phyloP scores from a whole-genome alignment of 1,284 basidiomycete genomes.

The Anthracocystis setariae region DNA sequence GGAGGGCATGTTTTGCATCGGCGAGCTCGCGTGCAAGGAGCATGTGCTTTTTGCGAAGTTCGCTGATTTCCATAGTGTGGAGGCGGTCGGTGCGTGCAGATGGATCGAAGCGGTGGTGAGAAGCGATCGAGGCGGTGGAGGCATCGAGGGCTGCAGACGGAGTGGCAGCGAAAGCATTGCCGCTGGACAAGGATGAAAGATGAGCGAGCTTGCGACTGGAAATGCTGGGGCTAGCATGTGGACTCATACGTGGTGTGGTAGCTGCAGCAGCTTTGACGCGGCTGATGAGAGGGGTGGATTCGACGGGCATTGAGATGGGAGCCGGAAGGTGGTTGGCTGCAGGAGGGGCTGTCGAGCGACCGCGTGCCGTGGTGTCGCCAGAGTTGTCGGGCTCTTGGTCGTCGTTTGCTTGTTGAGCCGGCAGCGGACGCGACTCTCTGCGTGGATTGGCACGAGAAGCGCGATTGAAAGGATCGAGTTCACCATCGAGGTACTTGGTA shows the following conservation, averaged over 20 bases:
- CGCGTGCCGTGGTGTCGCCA: slow-evolving; percentile 42
- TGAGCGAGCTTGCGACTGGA: slow-evolving; percentile 43
- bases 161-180: slow-evolving; percentile 5
- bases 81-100: slow-evolving; percentile 37
- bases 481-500: slow-evolving; percentile 44
- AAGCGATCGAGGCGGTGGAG: slow-evolving; percentile 14
- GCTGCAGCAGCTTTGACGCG: slow-evolving; percentile 28
- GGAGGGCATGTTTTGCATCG: slow-evolving; percentile 24
- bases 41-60: slow-evolving; percentile 37
- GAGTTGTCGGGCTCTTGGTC: slow-evolving; percentile 19
- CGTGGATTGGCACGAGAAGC: slow-evolving; percentile 35
- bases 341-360: slow-evolving; percentile 4
- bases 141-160: slow-evolving; percentile 9
- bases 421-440: slow-evolving; percentile 41
- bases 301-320: slow-evolving; percentile 15
- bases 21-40: slow-evolving; percentile 22
- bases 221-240: slow-evolving; percentile 42
- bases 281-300: slow-evolving; percentile 35
- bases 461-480: slow-evolving; percentile 48
- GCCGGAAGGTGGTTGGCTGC: not conserved
- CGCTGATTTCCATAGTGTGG: slow-evolving; percentile 38
- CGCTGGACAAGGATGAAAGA: slow-evolving; percentile 34
- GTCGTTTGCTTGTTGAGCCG: slow-evolving; percentile 14
- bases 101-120: slow-evolving; percentile 34
- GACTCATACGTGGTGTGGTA: slow-evolving; percentile 33